Percentiles rank a stretch among this genome's conserved stretches.
These are phyloP conservation scores for Fagus sylvatica DNA, from an alignment of 306 rosid species.

Conservation along the genomic window DNA sequence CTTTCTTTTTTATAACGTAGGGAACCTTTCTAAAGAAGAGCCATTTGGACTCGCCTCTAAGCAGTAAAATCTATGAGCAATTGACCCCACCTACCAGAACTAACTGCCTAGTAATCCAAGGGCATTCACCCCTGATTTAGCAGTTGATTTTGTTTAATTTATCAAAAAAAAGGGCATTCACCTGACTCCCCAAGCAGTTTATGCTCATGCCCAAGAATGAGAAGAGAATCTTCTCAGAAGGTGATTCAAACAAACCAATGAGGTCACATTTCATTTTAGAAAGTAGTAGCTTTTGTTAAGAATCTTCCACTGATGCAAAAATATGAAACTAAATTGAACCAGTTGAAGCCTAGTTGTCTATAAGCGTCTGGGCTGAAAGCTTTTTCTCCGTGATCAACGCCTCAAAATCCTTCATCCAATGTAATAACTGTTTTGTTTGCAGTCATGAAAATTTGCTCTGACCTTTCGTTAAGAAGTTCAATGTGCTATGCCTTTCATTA, in stretches of 20 bases:
- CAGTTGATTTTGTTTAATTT: too few relatives aligned
- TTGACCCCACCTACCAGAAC: too few relatives aligned
- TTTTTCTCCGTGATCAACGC: not conserved
- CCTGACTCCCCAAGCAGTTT: too few relatives aligned
- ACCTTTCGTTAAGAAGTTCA: not conserved
- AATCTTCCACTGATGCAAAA: not conserved
- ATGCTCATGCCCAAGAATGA: not conserved
- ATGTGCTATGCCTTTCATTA: not conserved
- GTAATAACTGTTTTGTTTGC: not conserved
- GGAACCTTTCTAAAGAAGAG: too few relatives aligned
- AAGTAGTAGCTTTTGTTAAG: not conserved
- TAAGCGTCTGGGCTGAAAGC: not conserved
- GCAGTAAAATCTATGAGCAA: too few relatives aligned
- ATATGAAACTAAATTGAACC: not conserved
- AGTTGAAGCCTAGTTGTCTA: not conserved
- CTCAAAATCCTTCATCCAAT: not conserved
- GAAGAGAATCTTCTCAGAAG: not conserved
- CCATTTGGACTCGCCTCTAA: too few relatives aligned
- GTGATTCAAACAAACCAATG: not conserved
- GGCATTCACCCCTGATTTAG: too few relatives aligned
- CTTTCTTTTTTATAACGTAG: too few relatives aligned
- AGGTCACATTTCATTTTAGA: not conserved
- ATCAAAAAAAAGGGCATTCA: too few relatives aligned
- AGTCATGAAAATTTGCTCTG: not conserved
- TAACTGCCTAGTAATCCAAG: too few relatives aligned